Evolutionary conservation across 495 filamentous ascomycete genomes (phyloP).

Genomic region (Aspergillus kassunensis): DNA sequence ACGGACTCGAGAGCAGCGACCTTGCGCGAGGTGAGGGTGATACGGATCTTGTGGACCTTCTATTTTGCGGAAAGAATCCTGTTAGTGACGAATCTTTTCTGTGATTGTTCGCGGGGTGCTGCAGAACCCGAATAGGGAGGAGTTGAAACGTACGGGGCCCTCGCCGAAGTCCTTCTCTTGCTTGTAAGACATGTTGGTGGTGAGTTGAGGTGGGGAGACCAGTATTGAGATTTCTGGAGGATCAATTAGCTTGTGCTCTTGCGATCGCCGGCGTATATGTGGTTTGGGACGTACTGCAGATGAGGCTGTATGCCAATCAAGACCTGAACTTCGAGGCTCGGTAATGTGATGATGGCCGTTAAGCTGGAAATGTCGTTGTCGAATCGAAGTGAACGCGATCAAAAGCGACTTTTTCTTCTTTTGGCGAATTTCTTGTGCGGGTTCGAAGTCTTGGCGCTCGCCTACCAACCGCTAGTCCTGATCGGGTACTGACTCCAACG

Average conservation of each 20-base stretch:
- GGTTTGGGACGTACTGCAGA: constrained; percentile 19
- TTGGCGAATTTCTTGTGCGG: constrained; percentile 27
- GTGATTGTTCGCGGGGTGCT: not conserved
- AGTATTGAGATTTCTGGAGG: constrained; percentile 22
- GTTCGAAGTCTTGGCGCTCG: constrained; percentile 43
- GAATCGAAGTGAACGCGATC: constrained; percentile 10
- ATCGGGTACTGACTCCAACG: constrained; percentile 22
- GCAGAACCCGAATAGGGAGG: not conserved
- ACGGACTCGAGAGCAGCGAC: constrained; percentile 96
- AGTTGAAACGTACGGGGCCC: constrained; percentile 58
- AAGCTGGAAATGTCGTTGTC: constrained; percentile 23
- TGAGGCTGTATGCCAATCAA: constrained; percentile 47
- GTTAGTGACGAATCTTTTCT: not conserved
- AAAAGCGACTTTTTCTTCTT: constrained; percentile 11
- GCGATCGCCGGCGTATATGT: not conserved
- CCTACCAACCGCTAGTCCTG: constrained; percentile 35
- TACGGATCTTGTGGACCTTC: constrained; percentile 98
- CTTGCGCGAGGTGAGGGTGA: constrained; percentile 93
- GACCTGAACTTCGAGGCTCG: constrained; percentile 64
- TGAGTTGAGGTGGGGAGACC: constrained; percentile 24
- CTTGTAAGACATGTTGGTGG: constrained; percentile 88
- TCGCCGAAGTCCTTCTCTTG: constrained; percentile 91
- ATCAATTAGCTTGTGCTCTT: constrained; percentile 9
- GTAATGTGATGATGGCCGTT: constrained; percentile 75
- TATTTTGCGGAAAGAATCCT: constrained; percentile 26